A percentile compares a stretch with the other conserved stretches of the same genome.
Conservation (phyloP, 2,329 filamentous ascomycete species). For the Exophiala sp. region DNA sequence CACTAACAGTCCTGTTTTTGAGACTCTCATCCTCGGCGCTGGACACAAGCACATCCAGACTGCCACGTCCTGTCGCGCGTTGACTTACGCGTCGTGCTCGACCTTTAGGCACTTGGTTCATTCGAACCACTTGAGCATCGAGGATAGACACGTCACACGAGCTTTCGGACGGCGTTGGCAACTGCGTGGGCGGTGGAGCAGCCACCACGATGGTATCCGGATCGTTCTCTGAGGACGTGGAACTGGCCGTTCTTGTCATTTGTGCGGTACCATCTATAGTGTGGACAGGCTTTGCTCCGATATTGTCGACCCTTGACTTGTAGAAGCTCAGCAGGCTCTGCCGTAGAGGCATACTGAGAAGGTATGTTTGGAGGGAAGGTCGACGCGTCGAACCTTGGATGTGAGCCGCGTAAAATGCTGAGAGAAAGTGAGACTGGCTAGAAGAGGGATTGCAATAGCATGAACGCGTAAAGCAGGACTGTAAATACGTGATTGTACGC, state of each 20-base stretch:
- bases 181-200: slow-evolving; percentile 13
- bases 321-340: slow-evolving; percentile 28
- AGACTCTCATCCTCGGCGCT: slow-evolving; percentile 28
- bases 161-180: slow-evolving; percentile 32
- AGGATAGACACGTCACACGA: slow-evolving; percentile 30
- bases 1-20: slow-evolving; percentile 30
- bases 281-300: neutral
- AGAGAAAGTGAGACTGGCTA: neutral
- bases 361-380: neutral
- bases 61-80: slow-evolving; percentile 7
- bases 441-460: neutral
- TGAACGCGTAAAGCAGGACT: too few species aligned
- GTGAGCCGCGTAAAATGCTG: neutral
- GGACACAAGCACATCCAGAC: slow-evolving; percentile 30
- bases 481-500: too few species aligned
- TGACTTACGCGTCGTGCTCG: slow-evolving; percentile 26
- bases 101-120: slow-evolving; percentile 24
- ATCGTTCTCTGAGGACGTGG: slow-evolving; percentile 15
- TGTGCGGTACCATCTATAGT: slow-evolving; percentile 7
- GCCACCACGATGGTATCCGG: slow-evolving; percentile 23
- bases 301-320: slow-evolving; percentile 2
- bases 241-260: slow-evolving; percentile 30
- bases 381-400: slow-evolving; percentile 13
- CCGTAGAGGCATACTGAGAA: slow-evolving; percentile 25
- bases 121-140: slow-evolving; percentile 14